Evolutionary conservation across 306 rosid genomes (phyloP), one percentile per base, ranked within the genome.

Genomic region (Boehmeria nivea): DNA sequence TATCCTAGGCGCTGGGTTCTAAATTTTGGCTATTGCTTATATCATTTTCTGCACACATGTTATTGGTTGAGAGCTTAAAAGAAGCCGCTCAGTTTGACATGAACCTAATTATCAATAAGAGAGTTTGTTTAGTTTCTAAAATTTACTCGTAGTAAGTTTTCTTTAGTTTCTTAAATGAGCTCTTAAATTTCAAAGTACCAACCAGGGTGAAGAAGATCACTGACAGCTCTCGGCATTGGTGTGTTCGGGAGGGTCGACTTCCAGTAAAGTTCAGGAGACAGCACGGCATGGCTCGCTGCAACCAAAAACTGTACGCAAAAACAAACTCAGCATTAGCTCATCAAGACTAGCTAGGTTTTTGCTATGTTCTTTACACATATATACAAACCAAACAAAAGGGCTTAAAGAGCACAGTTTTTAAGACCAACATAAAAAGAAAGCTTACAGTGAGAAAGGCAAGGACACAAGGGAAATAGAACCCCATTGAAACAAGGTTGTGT

Each of bases 231-330:
- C 12, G 97, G 94, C 56, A 89, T 81, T 4, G 69, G 72, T 5
- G 95, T 75, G 60, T 59, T 81, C 9, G 94, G 89, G 64, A 89
- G 76, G 58, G 51, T 63, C 0, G 87, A 79, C 2, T 67, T 67
- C 95, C 89, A 86, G 60, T 89, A 86, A 12, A 81, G 64, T 59
- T 86, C 78, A 15, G 89, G 84, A 14, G 84, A 59, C 55, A 71
- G 43, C 50, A 86, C 81, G 54, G 81, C 97, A 61, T 79, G 74
- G 61, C 76, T 66, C 12, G 67, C 78, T 54, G 57, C 80, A 67
- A 81, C 0, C 46, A 23, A 0, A 45, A 62, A 17, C 59, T 54
- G 43, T 17, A 54, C 23, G 24, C 47, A 56, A 36, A 28, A 28
- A 28, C 18, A 3, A 17, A 28, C 26, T 28, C 25, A 6, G 1